A percentile compares a stretch with the other conserved stretches of the same genome.
phyloP scores from a whole-genome alignment of 176 grass and related monocot species.

The Pontederia paniculata region DNA sequence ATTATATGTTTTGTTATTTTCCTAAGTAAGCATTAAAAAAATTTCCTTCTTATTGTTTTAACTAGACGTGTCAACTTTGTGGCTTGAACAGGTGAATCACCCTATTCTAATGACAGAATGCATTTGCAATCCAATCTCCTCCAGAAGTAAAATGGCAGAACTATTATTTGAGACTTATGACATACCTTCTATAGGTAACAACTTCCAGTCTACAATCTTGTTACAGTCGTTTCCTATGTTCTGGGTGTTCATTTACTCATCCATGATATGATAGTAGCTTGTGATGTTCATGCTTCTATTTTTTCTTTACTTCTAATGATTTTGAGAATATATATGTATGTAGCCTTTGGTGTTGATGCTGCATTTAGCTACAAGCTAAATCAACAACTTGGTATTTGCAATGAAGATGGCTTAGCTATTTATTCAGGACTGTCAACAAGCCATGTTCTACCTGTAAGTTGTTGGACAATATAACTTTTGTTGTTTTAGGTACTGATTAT shows the following conservation, averaged over 20 bases:
- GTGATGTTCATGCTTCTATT: not conserved
- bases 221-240: slow-evolving; percentile 13
- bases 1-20: not conserved
- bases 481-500: not conserved
- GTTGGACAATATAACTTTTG: slow-evolving; percentile 22
- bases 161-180: slow-evolving; percentile 94
- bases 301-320: not conserved
- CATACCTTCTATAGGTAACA: slow-evolving; percentile 76
- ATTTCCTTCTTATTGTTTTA: slow-evolving; percentile 18
- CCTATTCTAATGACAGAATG: slow-evolving; percentile 98
- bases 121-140: slow-evolving; percentile 81
- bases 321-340: slow-evolving; percentile 16
- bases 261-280: not conserved
- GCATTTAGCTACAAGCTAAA: slow-evolving; percentile 94
- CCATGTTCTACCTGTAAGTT: slow-evolving; percentile 90
- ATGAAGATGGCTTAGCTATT: slow-evolving; percentile 81
- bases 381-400: slow-evolving; percentile 82
- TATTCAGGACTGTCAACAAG: slow-evolving; percentile 65
- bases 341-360: slow-evolving; percentile 86
- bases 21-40: not conserved
- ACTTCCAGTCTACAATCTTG: slow-evolving; percentile 19
- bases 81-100: slow-evolving; percentile 61
- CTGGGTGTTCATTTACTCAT: not conserved
- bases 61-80: not conserved
- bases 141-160: slow-evolving; percentile 92